Conservation (phyloP, 805 yeast genomes). For the Metschnikowia gelsemii region DNA sequence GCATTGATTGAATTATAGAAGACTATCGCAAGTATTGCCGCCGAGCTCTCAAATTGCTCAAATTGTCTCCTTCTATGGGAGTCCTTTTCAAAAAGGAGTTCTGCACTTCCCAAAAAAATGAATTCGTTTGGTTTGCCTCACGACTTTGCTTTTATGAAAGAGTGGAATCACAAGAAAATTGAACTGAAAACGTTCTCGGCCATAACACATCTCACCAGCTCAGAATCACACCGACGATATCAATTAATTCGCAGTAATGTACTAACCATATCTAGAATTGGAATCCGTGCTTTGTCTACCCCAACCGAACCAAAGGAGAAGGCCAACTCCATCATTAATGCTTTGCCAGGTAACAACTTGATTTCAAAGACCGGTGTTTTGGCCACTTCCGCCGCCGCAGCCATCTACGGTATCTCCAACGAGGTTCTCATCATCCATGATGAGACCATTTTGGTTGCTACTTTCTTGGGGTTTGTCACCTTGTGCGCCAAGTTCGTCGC, state of each 20-base stretch:
- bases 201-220: too few species aligned
- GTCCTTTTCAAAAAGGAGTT: too few species aligned
- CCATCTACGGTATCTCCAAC: conserved; percentile 90
- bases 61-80: too few species aligned
- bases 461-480: conserved; percentile 75
- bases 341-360: conserved; percentile 87
- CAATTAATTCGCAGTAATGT: conserved; percentile 8
- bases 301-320: conserved; percentile 85
- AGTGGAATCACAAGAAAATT: too few species aligned
- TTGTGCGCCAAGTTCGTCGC: conserved; percentile 84
- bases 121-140: too few species aligned
- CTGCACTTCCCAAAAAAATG: too few species aligned
- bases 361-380: conserved; percentile 92
- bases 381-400: conserved; percentile 93
- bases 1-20: too few species aligned
- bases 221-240: too few species aligned
- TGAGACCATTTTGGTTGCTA: conserved; percentile 80
- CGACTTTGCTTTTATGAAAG: too few species aligned
- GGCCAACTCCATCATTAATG: conserved; percentile 86
- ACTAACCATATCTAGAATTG: conserved; percentile 49
- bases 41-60: too few species aligned
- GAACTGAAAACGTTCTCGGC: too few species aligned
- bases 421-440: conserved; percentile 92
- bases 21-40: too few species aligned
- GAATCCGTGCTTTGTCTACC: conserved; percentile 64